Percentiles rank a stretch among this genome's conserved stretches.
Evolutionary conservation across 176 grass and related monocot genomes (phyloP).

Genomic region (Chloris gayana): DNA sequence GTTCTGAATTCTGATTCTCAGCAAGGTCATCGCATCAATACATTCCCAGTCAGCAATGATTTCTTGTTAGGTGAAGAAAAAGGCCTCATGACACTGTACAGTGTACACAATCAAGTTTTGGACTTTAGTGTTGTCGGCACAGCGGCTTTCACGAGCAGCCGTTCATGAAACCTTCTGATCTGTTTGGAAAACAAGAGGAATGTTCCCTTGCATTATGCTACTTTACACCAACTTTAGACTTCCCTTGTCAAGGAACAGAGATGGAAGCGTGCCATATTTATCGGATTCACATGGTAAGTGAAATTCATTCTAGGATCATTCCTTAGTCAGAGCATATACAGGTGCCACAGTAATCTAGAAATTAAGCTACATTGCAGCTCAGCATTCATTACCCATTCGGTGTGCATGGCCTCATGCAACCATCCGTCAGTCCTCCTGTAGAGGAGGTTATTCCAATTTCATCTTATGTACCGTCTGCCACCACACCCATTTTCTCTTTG

Average conservation of each 20-base stretch:
- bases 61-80: conserved; percentile 22
- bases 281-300: conserved; percentile 32
- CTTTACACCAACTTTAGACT: conserved; percentile 16
- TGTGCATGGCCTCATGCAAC: conserved; percentile 24
- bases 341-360: conserved; percentile 19
- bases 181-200: conserved; percentile 16
- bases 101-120: conserved; percentile 1
- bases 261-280: conserved; percentile 6
- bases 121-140: conserved; percentile 19
- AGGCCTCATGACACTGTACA: neutral
- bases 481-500: conserved; percentile 96
- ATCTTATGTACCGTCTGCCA: conserved; percentile 82
- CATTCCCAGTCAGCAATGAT: conserved; percentile 10
- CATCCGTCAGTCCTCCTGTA: conserved; percentile 18
- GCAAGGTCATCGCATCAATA: conserved; percentile 37
- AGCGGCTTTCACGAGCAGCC: neutral
- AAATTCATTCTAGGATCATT: conserved; percentile 22
- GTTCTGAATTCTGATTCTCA: conserved; percentile 38
- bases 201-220: conserved; percentile 2
- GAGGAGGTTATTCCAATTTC: conserved; percentile 38
- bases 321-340: conserved; percentile 47
- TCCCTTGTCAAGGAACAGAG: conserved; percentile 16
- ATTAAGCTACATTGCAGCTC: conserved; percentile 19
- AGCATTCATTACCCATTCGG: conserved; percentile 24
- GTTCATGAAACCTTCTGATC: neutral